A percentile compares a stretch with the other conserved stretches of the same genome.
phyloP scores from a whole-genome alignment of 1,284 basidiomycete genomes.

The Bjerkandera adusta region DNA sequence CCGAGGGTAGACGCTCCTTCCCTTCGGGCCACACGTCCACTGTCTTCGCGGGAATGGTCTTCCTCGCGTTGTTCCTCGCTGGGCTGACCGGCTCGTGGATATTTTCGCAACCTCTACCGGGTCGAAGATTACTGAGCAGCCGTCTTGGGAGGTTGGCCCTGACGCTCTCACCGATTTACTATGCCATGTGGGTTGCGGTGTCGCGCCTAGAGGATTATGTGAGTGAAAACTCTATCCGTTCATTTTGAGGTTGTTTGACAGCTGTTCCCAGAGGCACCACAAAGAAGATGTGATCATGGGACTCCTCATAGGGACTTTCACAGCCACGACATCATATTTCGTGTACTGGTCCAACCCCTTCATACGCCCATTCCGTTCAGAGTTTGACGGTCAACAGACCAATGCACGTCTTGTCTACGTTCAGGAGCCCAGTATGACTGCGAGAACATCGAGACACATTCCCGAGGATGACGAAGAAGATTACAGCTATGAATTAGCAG shows the following conservation, averaged over 20 bases:
- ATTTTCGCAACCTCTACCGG: constrained; percentile 38
- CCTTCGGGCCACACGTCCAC: constrained; percentile 70
- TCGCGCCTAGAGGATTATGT: constrained; percentile 66
- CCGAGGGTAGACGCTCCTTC: constrained; percentile 58
- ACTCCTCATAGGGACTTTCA: constrained; percentile 51
- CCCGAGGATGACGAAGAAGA: no score
- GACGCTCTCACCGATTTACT: constrained; percentile 50
- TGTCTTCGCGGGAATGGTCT: constrained; percentile 63
- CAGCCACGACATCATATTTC: constrained; percentile 49
- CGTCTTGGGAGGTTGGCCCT: constrained; percentile 47
- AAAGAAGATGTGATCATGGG: constrained; percentile 68
- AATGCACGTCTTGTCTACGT: constrained; percentile 42
- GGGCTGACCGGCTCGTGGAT: constrained; percentile 63
- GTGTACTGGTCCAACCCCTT: constrained; percentile 68
- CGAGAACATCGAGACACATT: constrained; percentile 23
- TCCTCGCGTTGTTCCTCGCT: constrained; percentile 61
- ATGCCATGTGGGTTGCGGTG: constrained; percentile 60
- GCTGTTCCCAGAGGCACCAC: constrained; percentile 54
- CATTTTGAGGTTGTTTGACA: not conserved
- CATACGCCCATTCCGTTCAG: constrained; percentile 29
- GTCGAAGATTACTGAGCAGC: constrained; percentile 42
- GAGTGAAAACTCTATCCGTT: constrained; percentile 24
- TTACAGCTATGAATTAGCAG: constrained; percentile 47
- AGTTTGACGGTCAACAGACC: no score
- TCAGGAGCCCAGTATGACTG: constrained; percentile 22